Conservation (phyloP, 2,329 filamentous ascomycete species). For the Fusarium phyllophilum region DNA sequence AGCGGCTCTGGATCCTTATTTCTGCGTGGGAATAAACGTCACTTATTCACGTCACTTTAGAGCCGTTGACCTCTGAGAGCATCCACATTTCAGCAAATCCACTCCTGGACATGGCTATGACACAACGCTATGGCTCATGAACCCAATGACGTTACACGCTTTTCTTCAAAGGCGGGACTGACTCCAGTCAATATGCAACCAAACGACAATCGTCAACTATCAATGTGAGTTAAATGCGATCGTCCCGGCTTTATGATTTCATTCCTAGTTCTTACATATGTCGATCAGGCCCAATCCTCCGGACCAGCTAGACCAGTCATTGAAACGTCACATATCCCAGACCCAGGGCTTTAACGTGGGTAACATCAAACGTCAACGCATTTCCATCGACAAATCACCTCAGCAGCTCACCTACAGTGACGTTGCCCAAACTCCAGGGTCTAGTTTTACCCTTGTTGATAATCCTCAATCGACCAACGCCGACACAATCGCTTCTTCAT, state of each 20-base stretch:
- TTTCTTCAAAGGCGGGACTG: conserved; percentile 19
- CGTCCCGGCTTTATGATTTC: conserved; percentile 30
- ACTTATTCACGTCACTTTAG: conserved; percentile 19
- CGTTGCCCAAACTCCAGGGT: conserved; percentile 10
- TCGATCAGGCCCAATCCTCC: conserved; percentile 19
- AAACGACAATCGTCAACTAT: conserved; percentile 18
- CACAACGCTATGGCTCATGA: conserved; percentile 28
- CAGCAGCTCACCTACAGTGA: neutral
- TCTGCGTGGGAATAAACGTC: conserved; percentile 26
- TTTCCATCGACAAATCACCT: conserved; percentile 16
- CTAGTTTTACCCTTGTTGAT: conserved; percentile 6
- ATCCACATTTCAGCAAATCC: conserved; percentile 35
- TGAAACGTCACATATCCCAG: conserved; percentile 26
- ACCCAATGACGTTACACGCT: conserved; percentile 36
- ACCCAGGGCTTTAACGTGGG: conserved; percentile 6
- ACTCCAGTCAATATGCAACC: conserved; percentile 34
- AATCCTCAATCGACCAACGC: conserved; percentile 15
- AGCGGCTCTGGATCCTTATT: conserved; percentile 4
- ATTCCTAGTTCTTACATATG: conserved; percentile 27
- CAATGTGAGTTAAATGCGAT: conserved; percentile 28
- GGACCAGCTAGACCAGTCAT: conserved; percentile 15
- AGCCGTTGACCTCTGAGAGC: conserved; percentile 20
- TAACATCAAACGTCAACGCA: conserved; percentile 26
- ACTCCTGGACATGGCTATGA: conserved; percentile 30
- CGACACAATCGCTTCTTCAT: neutral